Conservation (phyloP, 306 rosid genomes). For the Senna tora region DNA sequence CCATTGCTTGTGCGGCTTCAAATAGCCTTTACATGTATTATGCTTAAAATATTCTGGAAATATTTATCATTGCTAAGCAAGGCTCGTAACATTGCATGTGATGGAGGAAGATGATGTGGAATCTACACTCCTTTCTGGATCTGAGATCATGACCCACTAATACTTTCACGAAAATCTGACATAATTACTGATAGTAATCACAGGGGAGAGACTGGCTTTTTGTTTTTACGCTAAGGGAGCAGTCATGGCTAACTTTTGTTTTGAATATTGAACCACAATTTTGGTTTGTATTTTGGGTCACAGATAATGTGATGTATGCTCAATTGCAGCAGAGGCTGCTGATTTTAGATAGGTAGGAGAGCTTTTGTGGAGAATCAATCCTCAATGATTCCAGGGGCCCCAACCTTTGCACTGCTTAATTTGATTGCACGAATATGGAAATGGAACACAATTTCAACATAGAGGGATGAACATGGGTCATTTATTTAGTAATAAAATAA, state of each 20-base stretch:
- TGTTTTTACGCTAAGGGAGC: background rate
- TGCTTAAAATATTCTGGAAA: slow-evolving; percentile 49
- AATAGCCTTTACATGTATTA: slow-evolving; percentile 75
- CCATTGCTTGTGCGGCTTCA: slow-evolving; percentile 76
- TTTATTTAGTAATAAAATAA: too few species aligned
- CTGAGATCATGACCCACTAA: slow-evolving; percentile 1
- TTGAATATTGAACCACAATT: slow-evolving; percentile 10
- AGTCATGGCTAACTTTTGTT: slow-evolving; percentile 23
- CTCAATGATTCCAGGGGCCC: slow-evolving; percentile 46
- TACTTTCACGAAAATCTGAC: slow-evolving; percentile 16
- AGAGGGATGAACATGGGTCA: too few species aligned
- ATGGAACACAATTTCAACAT: too few species aligned
- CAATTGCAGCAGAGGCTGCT: slow-evolving; percentile 21
- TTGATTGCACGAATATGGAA: too few species aligned
- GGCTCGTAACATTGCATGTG: slow-evolving; percentile 29
- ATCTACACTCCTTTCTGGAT: slow-evolving; percentile 32
- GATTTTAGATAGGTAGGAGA: slow-evolving; percentile 1
- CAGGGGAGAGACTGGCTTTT: background rate
- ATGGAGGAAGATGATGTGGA: slow-evolving; percentile 26
- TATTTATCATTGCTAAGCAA: slow-evolving; percentile 28
- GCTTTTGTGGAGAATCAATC: slow-evolving; percentile 12
- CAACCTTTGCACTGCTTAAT: too few species aligned
- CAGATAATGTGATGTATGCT: background rate
- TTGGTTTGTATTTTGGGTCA: slow-evolving; percentile 21
- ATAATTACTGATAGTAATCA: too few species aligned